Conservation (phyloP, 2,329 filamentous ascomycete species). For the Aspergillus sp. region DNA sequence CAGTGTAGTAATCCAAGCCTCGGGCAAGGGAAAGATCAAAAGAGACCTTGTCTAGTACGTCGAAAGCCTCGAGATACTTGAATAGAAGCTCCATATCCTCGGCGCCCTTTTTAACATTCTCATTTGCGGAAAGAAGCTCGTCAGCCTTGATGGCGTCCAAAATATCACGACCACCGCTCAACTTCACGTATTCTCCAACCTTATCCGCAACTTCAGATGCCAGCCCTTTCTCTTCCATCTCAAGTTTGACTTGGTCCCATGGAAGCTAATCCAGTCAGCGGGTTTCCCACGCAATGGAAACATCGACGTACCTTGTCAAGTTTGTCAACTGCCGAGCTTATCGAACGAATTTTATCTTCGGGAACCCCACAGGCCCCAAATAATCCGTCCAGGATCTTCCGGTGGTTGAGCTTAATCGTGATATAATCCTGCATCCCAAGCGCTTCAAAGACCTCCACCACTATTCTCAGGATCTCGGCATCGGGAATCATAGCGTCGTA, state of each 20-base stretch:
- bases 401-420: slow-evolving; percentile 93
- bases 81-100: slow-evolving; percentile 79
- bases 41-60: slow-evolving; percentile 70
- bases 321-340: slow-evolving; percentile 93
- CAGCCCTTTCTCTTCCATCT: slow-evolving; percentile 89
- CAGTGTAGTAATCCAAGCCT: slow-evolving; percentile 83
- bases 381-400: slow-evolving; percentile 88
- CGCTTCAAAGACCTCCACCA: slow-evolving; percentile 79
- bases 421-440: slow-evolving; percentile 72
- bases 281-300: background rate
- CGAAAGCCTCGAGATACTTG: slow-evolving; percentile 76
- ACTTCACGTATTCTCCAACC: slow-evolving; percentile 80
- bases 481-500: slow-evolving; percentile 93
- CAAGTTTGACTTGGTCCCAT: slow-evolving; percentile 90
- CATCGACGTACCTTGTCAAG: slow-evolving; percentile 69
- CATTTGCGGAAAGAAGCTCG: slow-evolving; percentile 62
- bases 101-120: slow-evolving; percentile 74
- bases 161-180: slow-evolving; percentile 73
- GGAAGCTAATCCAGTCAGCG: slow-evolving; percentile 43
- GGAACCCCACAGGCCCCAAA: slow-evolving; percentile 91
- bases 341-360: slow-evolving; percentile 79
- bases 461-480: slow-evolving; percentile 81
- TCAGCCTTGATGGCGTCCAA: slow-evolving; percentile 71
- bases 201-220: slow-evolving; percentile 74
- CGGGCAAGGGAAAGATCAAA: slow-evolving; percentile 89